Conservation (phyloP, 75 land plant genomes). For the Selaginella moellendorffii region DNA sequence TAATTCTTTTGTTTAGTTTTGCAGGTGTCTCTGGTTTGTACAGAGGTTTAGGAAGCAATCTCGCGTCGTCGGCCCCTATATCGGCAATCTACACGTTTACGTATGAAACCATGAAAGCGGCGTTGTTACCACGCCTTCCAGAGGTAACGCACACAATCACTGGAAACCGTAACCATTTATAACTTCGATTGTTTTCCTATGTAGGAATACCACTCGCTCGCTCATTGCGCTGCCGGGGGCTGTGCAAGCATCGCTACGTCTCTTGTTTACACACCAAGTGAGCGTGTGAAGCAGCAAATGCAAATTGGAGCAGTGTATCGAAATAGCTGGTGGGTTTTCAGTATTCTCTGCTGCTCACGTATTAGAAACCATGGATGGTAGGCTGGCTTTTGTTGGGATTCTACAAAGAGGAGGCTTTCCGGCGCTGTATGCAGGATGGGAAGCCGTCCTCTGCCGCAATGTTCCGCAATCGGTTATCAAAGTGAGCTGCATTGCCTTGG, state of each 20-base stretch:
- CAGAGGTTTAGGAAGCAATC: constrained; percentile 79
- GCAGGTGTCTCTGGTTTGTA: constrained; percentile 77
- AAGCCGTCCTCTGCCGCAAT: constrained; percentile 89
- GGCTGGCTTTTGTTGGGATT: constrained; percentile 66
- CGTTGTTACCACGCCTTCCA: constrained; percentile 55
- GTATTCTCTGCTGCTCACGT: not conserved
- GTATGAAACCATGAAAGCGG: constrained; percentile 88
- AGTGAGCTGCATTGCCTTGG: constrained; percentile 21
- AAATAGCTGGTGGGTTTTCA: constrained; percentile 52
- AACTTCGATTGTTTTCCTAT: not conserved
- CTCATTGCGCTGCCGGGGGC: constrained; percentile 88
- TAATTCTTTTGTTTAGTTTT: not conserved
- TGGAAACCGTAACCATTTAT: not conserved
- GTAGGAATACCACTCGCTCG: constrained; percentile 71
- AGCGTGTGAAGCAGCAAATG: constrained; percentile 96
- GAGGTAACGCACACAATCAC: constrained; percentile 33
- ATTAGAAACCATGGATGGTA: constrained; percentile 6
- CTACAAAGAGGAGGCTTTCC: constrained; percentile 61
- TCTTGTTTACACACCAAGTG: constrained; percentile 91
- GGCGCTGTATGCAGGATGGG: constrained; percentile 87
- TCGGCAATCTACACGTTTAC: constrained; percentile 90
- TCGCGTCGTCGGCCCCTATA: constrained; percentile 88
- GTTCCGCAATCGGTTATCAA: constrained; percentile 93
- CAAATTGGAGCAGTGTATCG: constrained; percentile 74
- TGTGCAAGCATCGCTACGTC: constrained; percentile 97